Conservation (phyloP, 225 moss, liverwort and hornwort genomes). For the Pseudoscleropodium purum region DNA sequence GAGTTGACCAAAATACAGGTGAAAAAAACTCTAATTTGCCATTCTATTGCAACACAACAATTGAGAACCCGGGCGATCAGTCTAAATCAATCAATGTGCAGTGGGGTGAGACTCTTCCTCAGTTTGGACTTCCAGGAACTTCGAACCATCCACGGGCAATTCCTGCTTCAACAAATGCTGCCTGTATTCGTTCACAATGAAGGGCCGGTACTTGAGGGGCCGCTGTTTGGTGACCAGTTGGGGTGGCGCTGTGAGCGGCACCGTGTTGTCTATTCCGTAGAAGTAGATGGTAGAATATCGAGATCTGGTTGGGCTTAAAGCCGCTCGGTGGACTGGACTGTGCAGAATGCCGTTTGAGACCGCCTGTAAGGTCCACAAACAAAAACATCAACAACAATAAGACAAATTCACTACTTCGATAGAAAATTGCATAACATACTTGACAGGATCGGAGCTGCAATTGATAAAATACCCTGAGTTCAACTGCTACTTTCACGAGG, state of each 20-base stretch:
- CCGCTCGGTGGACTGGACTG: not conserved
- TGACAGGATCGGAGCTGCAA: not conserved
- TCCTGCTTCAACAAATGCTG: not conserved
- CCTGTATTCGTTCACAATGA: constrained; percentile 6
- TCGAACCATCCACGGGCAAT: not conserved
- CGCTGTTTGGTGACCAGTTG: not conserved
- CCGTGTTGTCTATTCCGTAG: constrained; percentile 7
- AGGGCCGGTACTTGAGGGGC: constrained; percentile 5
- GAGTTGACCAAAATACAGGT: not conserved
- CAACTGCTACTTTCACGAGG: not conserved
- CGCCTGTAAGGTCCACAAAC: not conserved
- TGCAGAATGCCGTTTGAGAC: constrained; percentile 3
- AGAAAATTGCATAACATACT: not conserved
- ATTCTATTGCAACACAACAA: too few species aligned
- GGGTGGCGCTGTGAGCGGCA: not conserved
- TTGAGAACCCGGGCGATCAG: too few species aligned
- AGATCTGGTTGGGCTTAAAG: not conserved
- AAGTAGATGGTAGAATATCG: constrained; percentile 2
- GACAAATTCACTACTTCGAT: not conserved
- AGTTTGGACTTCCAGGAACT: not conserved
- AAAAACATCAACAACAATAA: not conserved
- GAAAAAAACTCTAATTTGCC: not conserved
- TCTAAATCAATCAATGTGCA: too few species aligned
- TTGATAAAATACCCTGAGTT: too few species aligned
- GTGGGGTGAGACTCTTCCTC: not conserved